Evolutionary conservation across 2,329 filamentous ascomycete genomes (phyloP), one percentile per base, ranked within the genome.

Genomic region (Aureobasidium sp.): DNA sequence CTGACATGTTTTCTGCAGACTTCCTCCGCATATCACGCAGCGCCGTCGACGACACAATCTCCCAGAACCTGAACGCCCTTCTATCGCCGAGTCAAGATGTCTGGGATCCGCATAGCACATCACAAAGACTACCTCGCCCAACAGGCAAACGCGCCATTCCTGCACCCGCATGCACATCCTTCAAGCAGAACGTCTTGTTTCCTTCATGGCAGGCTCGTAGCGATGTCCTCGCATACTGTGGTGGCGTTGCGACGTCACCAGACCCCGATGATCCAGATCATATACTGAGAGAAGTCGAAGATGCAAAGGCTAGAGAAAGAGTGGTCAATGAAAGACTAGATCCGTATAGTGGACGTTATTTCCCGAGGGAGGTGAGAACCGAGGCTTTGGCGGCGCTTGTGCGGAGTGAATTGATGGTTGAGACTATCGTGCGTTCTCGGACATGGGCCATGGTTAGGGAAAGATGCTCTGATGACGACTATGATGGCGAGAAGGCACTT

Each of bases 1-100:
- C 69, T 72, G 67, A 71, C 69, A 54, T 59, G 41, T 62, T 21
- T 21, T 68, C 66, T 65, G 63, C 70, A 96, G 94, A 96, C 73
- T 99, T 99, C 73, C 83, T 99, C 27, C 89, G 91, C 42, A 75
- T 94, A 66, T 97, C 93, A 10, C 86, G 94, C 65, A 81, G 85
- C 58, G 85, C 89, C 52, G 87, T 97, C 70, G 94, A 99, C 76
- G 94, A 99, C 75, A 91, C 89, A 48, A 97, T 99, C 70, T 86
- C 86, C 0, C 92, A 96, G 71, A 93, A 95, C 69, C 84, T 99
- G 64, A 97, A 97, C 78, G 90, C 91, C 1, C 83, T 97, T 41
- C 78, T 90, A 48, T 92, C 88, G 0, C 93, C 93, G 0, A 82
- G 89, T 13, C 78, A 80, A 48, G 75, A 76, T 42, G 85, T 86